Percentiles rank a stretch among this genome's conserved stretches.
Conservation (phyloP, 2,329 filamentous ascomycete genomes). For the Periglandula ipomoeae region DNA sequence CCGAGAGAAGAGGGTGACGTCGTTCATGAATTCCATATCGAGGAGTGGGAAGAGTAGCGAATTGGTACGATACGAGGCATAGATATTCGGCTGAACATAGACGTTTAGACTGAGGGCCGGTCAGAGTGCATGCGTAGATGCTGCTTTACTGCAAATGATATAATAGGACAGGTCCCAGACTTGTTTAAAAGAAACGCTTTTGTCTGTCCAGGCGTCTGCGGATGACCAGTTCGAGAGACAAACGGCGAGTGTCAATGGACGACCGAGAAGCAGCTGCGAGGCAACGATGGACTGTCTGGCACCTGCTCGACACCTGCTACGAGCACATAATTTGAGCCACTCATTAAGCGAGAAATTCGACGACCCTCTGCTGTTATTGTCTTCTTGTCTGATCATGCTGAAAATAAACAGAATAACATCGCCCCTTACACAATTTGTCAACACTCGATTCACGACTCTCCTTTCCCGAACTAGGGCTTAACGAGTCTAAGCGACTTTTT, state of each 20-base stretch:
- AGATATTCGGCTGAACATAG: neutral
- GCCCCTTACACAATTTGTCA: neutral
- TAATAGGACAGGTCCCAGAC: no score
- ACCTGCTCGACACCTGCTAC: conserved; percentile 6
- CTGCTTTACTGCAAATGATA: no score
- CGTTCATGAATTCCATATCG: conserved; percentile 46
- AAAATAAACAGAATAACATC: neutral
- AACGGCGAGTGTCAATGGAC: no score
- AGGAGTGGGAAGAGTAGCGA: conserved; percentile 35
- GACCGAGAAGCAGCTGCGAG: neutral
- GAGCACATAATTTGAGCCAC: neutral
- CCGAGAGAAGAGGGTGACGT: conserved; percentile 45
- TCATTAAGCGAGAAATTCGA: neutral
- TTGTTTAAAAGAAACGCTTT: no score
- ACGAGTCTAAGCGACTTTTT: neutral
- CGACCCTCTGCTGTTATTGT: neutral
- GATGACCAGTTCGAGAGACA: neutral
- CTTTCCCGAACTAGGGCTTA: neutral
- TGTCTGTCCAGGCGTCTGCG: no score
- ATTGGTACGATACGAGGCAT: neutral
- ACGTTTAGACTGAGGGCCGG: neutral
- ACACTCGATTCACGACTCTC: neutral
- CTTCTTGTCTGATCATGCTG: neutral
- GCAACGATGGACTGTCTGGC: conserved; percentile 1
- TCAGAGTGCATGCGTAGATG: no score